Percentiles rank a stretch among this genome's conserved stretches.
Conservation (phyloP, 176 grass and related monocot species). For the Rhynchospora tenuis region DNA sequence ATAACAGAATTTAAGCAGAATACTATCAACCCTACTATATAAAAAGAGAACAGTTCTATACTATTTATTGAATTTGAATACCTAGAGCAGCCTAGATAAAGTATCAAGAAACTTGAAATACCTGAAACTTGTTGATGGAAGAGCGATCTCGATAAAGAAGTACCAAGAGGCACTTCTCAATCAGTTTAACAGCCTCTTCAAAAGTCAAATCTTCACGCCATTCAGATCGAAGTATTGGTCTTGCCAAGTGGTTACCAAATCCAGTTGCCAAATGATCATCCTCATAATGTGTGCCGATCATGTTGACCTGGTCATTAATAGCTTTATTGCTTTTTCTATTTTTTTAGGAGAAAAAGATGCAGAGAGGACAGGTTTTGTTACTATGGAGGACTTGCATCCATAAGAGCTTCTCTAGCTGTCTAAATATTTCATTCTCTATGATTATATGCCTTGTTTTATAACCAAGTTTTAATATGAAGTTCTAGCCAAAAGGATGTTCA, state of each 20-base stretch:
- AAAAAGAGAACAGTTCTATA: not conserved
- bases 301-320: slow-evolving; percentile 57
- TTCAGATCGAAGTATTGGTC: slow-evolving; percentile 87
- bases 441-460: not conserved
- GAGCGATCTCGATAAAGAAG: slow-evolving; percentile 95
- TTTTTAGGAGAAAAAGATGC: slow-evolving; percentile 2
- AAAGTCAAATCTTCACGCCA: slow-evolving; percentile 92
- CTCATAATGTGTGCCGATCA: slow-evolving; percentile 99
- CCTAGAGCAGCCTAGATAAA: not conserved
- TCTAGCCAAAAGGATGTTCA: not conserved
- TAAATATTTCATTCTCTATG: not conserved
- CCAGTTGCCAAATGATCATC: slow-evolving; percentile 95
- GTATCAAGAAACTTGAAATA: slow-evolving; percentile 19
- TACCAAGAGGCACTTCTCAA: slow-evolving; percentile 95
- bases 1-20: not conserved
- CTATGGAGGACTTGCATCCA: not conserved
- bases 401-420: not conserved
- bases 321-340: not conserved
- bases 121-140: slow-evolving; percentile 99
- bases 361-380: not conserved
- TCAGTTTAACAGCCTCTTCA: slow-evolving; percentile 95
- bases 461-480: not conserved
- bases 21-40: not conserved
- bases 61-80: not conserved
- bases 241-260: slow-evolving; percentile 95